A percentile compares a stretch with the other conserved stretches of the same genome.
Conservation (phyloP, 1,284 basidiomycete species). For the Heterobasidion annosum region DNA sequence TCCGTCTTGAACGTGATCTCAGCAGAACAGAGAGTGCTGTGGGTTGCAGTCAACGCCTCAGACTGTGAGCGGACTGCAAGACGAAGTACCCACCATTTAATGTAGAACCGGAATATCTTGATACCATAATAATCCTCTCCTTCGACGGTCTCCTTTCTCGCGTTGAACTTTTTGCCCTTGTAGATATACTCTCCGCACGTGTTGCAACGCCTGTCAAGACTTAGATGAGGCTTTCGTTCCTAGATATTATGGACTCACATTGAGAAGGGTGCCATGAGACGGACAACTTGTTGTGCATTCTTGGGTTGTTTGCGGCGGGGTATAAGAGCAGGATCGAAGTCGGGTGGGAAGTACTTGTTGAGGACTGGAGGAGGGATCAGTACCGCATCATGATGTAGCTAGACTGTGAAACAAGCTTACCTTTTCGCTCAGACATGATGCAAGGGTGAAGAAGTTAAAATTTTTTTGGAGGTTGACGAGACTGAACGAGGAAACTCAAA, state of each 20-base stretch:
- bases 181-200: slow-evolving; percentile 98
- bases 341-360: slow-evolving; percentile 89
- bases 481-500: no score
- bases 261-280: slow-evolving; percentile 98
- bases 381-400: not conserved
- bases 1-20: slow-evolving; percentile 99
- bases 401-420: slow-evolving; percentile 22
- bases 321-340: slow-evolving; percentile 97
- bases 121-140: slow-evolving; percentile 98
- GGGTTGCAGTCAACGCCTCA: not conserved
- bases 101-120: slow-evolving; percentile 87
- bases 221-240: slow-evolving; percentile 3
- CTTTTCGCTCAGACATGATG: slow-evolving; percentile 86
- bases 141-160: slow-evolving; percentile 94
- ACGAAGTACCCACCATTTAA: slow-evolving; percentile 56
- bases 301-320: slow-evolving; percentile 82
- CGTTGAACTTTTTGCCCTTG: slow-evolving; percentile 99
- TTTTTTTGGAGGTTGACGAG: no score
- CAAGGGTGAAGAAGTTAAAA: not conserved
- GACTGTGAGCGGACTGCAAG: not conserved
- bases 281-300: slow-evolving; percentile 93
- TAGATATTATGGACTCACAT: slow-evolving; percentile 48
- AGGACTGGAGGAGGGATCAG: slow-evolving; percentile 42
- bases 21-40: slow-evolving; percentile 84
- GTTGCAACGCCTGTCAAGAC: slow-evolving; percentile 65